These are phyloP conservation scores for Pyrenophora graminea DNA, from an alignment of 2,329 filamentous ascomycete genomes.

Conservation along the genomic window DNA sequence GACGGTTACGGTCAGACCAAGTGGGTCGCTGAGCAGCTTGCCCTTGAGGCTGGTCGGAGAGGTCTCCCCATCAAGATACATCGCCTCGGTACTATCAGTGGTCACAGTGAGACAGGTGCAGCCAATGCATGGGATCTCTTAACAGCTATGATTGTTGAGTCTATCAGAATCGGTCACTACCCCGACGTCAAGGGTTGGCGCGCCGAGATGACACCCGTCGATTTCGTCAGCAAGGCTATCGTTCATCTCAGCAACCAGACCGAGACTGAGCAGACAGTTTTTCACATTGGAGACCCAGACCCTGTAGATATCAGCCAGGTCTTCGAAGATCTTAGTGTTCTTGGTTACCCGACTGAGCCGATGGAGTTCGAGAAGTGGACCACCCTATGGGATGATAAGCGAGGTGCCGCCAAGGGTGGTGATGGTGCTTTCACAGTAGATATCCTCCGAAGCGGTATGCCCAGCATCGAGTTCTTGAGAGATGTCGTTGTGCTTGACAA, in stretches of 20 bases:
- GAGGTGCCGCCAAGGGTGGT: constrained; percentile 66
- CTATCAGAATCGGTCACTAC: constrained; percentile 70
- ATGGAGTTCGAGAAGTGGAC: constrained; percentile 77
- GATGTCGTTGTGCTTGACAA: constrained; percentile 76
- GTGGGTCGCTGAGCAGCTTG: constrained; percentile 78
- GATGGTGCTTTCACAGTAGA: constrained; percentile 77
- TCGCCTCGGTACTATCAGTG: constrained; percentile 76
- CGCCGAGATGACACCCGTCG: constrained; percentile 82
- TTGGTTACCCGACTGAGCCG: constrained; percentile 72
- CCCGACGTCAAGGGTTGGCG: constrained; percentile 76
- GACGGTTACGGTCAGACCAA: constrained; percentile 82
- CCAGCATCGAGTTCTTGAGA: constrained; percentile 70
- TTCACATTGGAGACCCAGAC: constrained; percentile 74
- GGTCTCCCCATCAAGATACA: constrained; percentile 73
- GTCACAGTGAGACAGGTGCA: constrained; percentile 73
- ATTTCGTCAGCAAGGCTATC: constrained; percentile 78
- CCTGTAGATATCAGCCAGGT: constrained; percentile 69
- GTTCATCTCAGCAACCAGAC: constrained; percentile 69
- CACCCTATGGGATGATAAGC: constrained; percentile 70
- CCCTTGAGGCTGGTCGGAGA: constrained; percentile 68
- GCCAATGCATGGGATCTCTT: constrained; percentile 80
- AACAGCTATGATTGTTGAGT: constrained; percentile 76
- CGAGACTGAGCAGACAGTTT: constrained; percentile 65
- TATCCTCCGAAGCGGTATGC: constrained; percentile 80
- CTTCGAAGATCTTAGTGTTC: constrained; percentile 65